Conservation (phyloP, 2,329 filamentous ascomycete genomes). For the Colletotrichum sp. region DNA sequence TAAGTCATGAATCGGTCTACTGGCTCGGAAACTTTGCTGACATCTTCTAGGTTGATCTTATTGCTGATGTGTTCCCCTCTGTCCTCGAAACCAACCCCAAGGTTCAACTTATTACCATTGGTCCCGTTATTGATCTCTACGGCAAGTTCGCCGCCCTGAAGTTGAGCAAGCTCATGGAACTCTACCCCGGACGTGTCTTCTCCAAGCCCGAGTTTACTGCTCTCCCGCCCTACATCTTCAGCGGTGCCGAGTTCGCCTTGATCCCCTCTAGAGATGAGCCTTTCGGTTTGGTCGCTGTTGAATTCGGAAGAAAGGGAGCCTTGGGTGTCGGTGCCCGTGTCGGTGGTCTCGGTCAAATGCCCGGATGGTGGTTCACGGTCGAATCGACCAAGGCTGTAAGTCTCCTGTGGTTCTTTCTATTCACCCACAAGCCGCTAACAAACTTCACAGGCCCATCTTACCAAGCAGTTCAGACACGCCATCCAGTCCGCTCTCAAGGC, state of each 20-base stretch:
- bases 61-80: slow-evolving; percentile 70
- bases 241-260: slow-evolving; percentile 70
- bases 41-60: slow-evolving; percentile 55
- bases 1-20: not conserved
- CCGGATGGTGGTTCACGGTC: slow-evolving; percentile 74
- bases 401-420: not conserved
- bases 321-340: slow-evolving; percentile 70
- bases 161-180: slow-evolving; percentile 66
- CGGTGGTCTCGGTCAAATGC: slow-evolving; percentile 72
- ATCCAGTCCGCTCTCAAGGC: slow-evolving; percentile 66
- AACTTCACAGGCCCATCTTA: slow-evolving; percentile 51
- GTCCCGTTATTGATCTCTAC: slow-evolving; percentile 71
- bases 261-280: slow-evolving; percentile 75
- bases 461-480: slow-evolving; percentile 69
- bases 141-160: slow-evolving; percentile 72
- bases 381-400: slow-evolving; percentile 62
- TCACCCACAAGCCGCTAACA: not conserved
- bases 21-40: not conserved
- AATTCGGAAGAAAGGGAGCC: slow-evolving; percentile 72
- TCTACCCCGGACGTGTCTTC: slow-evolving; percentile 69
- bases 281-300: slow-evolving; percentile 71
- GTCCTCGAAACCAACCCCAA: slow-evolving; percentile 65
- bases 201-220: slow-evolving; percentile 72
- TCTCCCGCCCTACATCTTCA: slow-evolving; percentile 70
- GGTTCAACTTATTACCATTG: slow-evolving; percentile 66